Conservation (phyloP, 805 yeast species). For the Wickerhamiella nectarea region DNA sequence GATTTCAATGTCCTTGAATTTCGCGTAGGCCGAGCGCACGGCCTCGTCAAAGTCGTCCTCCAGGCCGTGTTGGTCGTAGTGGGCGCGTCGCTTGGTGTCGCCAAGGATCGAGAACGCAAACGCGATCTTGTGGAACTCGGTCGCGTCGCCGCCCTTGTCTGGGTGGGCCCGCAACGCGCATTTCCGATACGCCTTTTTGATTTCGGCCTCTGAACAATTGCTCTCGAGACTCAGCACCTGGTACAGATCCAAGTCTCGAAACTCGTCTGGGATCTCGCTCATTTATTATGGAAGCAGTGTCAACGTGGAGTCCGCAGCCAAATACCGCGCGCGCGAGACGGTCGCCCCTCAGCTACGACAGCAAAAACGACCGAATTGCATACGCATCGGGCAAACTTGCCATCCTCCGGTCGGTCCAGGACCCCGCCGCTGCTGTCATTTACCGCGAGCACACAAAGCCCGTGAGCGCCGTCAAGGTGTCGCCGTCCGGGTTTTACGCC, state of each 20-base stretch:
- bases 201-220: conserved; percentile 30
- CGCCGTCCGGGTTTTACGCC: conserved; percentile 80
- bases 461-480: conserved; percentile 73
- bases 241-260: conserved; percentile 22
- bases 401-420: conserved; percentile 48
- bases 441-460: conserved; percentile 56
- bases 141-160: conserved; percentile 40
- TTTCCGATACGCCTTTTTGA: conserved; percentile 56
- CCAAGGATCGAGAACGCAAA: conserved; percentile 58
- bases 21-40: conserved; percentile 28
- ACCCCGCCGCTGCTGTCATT: conserved; percentile 33
- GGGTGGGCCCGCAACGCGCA: conserved; percentile 56
- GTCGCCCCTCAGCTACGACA: conserved; percentile 64
- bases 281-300: background rate
- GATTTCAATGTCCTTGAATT: conserved; percentile 25
- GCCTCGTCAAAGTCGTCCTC: conserved; percentile 31
- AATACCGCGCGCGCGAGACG: conserved; percentile 56
- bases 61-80: conserved; percentile 62
- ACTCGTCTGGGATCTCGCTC: conserved; percentile 16
- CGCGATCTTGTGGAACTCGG: conserved; percentile 52
- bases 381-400: conserved; percentile 76
- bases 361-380: conserved; percentile 52
- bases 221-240: conserved; percentile 18
- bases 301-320: conserved; percentile 64
- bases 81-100: conserved; percentile 40